Evolutionary conservation across 1,284 basidiomycete species (phyloP), one percentile per base, ranked within the genome.

Genomic region (Pascua guehoae): DNA sequence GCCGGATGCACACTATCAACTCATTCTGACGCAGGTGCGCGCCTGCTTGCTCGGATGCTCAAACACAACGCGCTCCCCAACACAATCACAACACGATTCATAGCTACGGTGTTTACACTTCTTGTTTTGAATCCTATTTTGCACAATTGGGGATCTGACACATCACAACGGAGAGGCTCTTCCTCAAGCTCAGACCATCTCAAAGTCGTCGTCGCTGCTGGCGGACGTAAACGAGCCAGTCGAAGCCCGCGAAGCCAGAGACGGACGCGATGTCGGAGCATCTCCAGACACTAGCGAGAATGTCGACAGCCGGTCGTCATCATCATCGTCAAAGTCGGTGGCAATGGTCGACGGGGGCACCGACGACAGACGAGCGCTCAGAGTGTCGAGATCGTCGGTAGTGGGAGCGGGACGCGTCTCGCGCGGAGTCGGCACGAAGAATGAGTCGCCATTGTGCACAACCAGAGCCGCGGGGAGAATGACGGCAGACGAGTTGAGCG

Each of bases 381-480:
- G 45, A 36, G 42, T 53, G 24, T 51, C 59, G 16, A 55, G 45
- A 18, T 46, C 55, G 24, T 51, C 59, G 16, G 52, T 50, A 8
- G 51, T 51, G 24, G 47, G 41, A 39, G 48, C 53, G n/a, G 46
- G 40, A 12, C 38, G 49, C 37, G 54, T 39, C 40, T 51, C 58
- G 40, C 18, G 42, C 24, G 49, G 55, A 24, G 51, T 51, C 12
- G 51, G 62, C 39, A 50, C 56, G 56, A 51, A 53, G 47, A 56
- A 52, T 43, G 55, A 53, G 54, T 56, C 55, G 32, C 49, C 49
- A n/a, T 15, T 37, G 18, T 43, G 48, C 14, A 47, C 52, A 40
- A n/a, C 51, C 17, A 47, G 41, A 10, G 61, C 53, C 44, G 58
- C 41, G 12, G 69, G 69, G 56, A 72, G 66, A 53, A 72, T 65